A percentile compares a stretch with the other conserved stretches of the same genome.
Evolutionary conservation across 169 alveolate species (phyloP).

Genomic region (Plasmodium inui): DNA sequence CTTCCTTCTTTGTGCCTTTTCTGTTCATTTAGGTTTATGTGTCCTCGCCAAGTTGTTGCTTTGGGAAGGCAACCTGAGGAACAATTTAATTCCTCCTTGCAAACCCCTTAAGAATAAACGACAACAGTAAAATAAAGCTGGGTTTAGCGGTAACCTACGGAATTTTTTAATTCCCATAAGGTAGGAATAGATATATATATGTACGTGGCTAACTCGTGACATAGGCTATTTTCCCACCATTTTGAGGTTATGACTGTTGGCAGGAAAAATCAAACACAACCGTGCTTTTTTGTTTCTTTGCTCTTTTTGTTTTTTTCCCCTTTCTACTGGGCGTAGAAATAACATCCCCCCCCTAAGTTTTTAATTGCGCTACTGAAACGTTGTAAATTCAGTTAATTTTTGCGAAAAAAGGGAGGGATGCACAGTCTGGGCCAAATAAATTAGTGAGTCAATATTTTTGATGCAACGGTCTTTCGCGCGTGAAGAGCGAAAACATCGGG

Average conservation of each 20-base stretch:
- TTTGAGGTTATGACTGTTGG: not conserved
- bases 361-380: not conserved
- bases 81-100: not conserved
- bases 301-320: not conserved
- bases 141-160: not conserved
- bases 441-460: not conserved
- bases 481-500: not conserved
- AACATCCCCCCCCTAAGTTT: not conserved
- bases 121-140: not conserved
- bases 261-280: not conserved
- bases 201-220: not conserved
- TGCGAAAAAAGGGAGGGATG: not conserved
- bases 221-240: not conserved
- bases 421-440: not conserved
- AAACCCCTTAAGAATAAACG: not conserved
- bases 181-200: not conserved
- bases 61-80: not conserved
- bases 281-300: not conserved
- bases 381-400: not conserved
- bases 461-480: slow-evolving; percentile 20
- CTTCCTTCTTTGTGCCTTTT: not conserved
- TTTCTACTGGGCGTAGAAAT: slow-evolving; percentile 1
- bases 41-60: not conserved
- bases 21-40: not conserved
- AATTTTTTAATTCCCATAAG: not conserved